Percentiles rank a stretch among this genome's conserved stretches.
Conservation (phyloP, 2,329 filamentous ascomycete genomes). For the Curvularia spicifera region DNA sequence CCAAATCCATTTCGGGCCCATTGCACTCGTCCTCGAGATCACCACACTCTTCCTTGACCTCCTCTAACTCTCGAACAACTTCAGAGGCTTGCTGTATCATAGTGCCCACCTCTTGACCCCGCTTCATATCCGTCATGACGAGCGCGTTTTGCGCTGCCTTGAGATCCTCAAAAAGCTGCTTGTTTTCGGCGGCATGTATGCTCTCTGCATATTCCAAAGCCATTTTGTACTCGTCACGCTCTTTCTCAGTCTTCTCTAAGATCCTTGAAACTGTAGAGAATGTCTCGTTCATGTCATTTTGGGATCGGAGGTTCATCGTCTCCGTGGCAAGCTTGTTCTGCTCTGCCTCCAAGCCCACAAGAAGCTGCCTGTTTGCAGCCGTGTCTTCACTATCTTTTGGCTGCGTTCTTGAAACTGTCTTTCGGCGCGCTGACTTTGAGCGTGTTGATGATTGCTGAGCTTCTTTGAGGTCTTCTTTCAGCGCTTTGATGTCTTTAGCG, state of each 20-base stretch:
- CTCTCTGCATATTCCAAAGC: neutral
- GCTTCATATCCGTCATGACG: no score
- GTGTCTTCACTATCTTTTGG: neutral
- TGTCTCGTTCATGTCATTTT: neutral
- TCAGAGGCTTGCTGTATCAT: no score
- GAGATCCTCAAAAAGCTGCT: no score
- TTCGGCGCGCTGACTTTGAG: no score
- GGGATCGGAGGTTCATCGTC: neutral
- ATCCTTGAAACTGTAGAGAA: neutral
- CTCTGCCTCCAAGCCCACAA: neutral
- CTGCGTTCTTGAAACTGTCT: neutral
- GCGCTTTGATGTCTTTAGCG: neutral
- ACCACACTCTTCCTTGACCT: no score
- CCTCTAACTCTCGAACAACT: no score
- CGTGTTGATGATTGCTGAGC: neutral
- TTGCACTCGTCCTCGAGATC: no score
- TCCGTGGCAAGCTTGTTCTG: neutral
- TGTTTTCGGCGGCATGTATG: no score
- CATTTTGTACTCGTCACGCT: neutral
- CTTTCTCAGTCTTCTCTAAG: neutral
- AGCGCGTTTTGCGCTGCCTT: no score
- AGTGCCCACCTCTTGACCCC: no score
- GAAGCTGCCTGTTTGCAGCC: neutral
- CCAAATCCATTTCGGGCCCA: no score
- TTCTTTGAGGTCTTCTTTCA: neutral